A percentile compares a stretch with the other conserved stretches of the same genome.
phyloP scores from a whole-genome alignment of 192 early-diverging fungal genomes.

The Chytriomyces sp. region DNA sequence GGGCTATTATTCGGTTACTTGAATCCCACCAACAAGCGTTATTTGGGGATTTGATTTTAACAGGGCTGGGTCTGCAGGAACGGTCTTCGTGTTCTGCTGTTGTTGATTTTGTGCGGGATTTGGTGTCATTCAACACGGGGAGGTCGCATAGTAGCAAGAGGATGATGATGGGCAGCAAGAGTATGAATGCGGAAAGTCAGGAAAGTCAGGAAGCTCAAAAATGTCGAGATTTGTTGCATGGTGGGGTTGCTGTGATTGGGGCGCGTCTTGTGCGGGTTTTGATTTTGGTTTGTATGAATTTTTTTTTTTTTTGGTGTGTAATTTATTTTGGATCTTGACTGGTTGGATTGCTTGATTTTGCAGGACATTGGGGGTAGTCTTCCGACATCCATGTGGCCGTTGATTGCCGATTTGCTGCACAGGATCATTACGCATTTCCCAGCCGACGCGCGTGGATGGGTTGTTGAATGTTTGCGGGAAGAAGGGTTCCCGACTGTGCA shows the following conservation, averaged over 20 bases:
- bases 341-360: background rate
- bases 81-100: slow-evolving; percentile 31
- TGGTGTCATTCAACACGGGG: slow-evolving; percentile 19
- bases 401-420: slow-evolving; percentile 25
- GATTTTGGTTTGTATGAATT: background rate
- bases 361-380: slow-evolving; percentile 17
- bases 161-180: too few relatives aligned
- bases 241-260: slow-evolving; percentile 12
- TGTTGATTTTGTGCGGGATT: slow-evolving; percentile 36
- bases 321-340: background rate
- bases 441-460: slow-evolving; percentile 23
- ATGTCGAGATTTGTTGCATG: slow-evolving; percentile 17
- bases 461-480: slow-evolving; percentile 16
- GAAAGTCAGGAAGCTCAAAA: slow-evolving; percentile 10
- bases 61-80: slow-evolving; percentile 38
- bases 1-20: slow-evolving; percentile 35
- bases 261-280: slow-evolving; percentile 3
- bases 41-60: slow-evolving; percentile 26
- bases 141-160: too few relatives aligned
- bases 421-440: slow-evolving; percentile 30
- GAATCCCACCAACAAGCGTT: slow-evolving; percentile 23
- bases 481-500: slow-evolving; percentile 32
- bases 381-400: slow-evolving; percentile 32
- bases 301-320: slow-evolving; percentile 11
- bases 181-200: slow-evolving; percentile 20